Base-by-base conservation (phyloP, 2,329 filamentous ascomycete genomes). In the Monosporascus ibericus region DNA sequence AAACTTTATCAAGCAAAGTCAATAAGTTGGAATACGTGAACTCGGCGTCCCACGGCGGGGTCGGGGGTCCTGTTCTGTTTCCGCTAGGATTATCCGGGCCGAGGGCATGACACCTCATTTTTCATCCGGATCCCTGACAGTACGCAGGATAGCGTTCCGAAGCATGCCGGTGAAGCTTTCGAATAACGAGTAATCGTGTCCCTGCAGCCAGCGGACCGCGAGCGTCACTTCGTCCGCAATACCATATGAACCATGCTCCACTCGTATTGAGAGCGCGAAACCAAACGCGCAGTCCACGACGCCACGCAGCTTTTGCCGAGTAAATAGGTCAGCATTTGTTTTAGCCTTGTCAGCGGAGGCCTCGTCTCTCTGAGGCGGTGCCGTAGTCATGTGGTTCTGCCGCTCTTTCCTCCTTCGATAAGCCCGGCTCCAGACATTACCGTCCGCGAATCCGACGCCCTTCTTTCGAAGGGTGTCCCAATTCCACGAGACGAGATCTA, bases 131-230 rank as follows among this genome's bases (percentile, higher is more conserved):
- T 24, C 17, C 8, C 22, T n/a, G 5, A 9, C 5, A 3, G 17
- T 38, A 4, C 37, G 48, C 27, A 56, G 27, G 9, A 61, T 44
- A 3, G 57, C 49, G 9, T 59, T 63, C 20, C 57, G 57, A 39
- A 95, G 58, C 74, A 92, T 90, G 0, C 90, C 91, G 55, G 85
- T 87, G 57, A 99, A 90, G 65, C 92, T 96, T 70, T 95, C 88
- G 68, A 92, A 96, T 0, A 94, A 65, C 1, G 85, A 77, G 18
- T 80, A 74, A 58, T 95, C 88, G 6, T 77, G 75, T 0, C 94
- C 92, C 61, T 89, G 84, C 1, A 90, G 64, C 92, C 90, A 95
- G 34, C 88, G 76, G 50, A 87, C 74, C 5, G 69, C 60, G 5
- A 87, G 71, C 2, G 65, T 68, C 0, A 85, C 72, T 18, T 72